Conservation (phyloP, 768 basidiomycete genomes). For the Sporobolomyces roseus region DNA sequence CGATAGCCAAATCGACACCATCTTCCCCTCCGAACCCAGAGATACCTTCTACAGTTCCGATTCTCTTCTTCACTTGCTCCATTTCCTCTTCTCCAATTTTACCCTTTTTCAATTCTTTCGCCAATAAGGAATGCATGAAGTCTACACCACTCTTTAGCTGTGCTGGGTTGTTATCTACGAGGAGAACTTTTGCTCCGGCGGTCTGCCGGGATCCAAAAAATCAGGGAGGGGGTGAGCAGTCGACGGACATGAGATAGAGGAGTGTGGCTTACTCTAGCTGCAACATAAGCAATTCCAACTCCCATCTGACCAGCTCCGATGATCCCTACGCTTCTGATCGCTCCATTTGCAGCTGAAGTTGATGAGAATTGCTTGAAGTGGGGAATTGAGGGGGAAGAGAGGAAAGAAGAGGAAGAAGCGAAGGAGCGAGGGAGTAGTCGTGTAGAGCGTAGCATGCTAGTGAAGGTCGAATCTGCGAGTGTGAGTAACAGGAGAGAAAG, state of each 20-base stretch:
- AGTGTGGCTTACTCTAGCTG: conserved; percentile 37
- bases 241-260: neutral
- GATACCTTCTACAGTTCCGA: conserved; percentile 56
- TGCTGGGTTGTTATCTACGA: conserved; percentile 72
- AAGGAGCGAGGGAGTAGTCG: neutral
- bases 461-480: neutral
- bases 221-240: too few species aligned
- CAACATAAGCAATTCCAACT: conserved; percentile 82
- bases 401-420: neutral
- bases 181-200: conserved; percentile 75
- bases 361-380: neutral
- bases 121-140: conserved; percentile 70
- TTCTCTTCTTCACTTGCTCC: conserved; percentile 65
- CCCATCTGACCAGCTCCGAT: conserved; percentile 59
- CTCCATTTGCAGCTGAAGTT: neutral
- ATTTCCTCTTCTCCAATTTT: conserved; percentile 64
- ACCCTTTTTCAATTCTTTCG: conserved; percentile 84
- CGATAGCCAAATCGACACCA: conserved; percentile 86
- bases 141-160: conserved; percentile 70
- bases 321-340: conserved; percentile 68
- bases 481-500: neutral
- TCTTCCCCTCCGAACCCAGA: conserved; percentile 55
- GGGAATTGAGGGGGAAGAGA: neutral
- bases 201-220: conserved; percentile 66
- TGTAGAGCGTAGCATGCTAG: neutral